Evolutionary conservation across 352 stramenopile species (phyloP).

Genomic region (Globisporangium takayamanum): DNA sequence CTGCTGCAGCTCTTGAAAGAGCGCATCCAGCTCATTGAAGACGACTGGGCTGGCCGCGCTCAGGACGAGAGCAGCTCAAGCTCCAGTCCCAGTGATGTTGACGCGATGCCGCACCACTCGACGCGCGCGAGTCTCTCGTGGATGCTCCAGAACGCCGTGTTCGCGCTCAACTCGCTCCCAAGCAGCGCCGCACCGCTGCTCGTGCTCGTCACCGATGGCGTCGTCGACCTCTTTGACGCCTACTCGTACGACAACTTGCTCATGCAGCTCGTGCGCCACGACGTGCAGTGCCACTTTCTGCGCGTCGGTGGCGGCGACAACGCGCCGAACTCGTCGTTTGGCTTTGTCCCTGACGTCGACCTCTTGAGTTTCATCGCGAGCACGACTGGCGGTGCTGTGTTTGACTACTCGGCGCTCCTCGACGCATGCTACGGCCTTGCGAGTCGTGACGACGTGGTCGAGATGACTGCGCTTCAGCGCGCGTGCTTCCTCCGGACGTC

Average conservation of each 20-base stretch:
- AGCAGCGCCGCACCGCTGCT: slow-evolving; percentile 68
- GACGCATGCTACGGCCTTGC: slow-evolving; percentile 41
- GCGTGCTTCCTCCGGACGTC: slow-evolving; percentile 59
- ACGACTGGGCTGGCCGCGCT: slow-evolving; percentile 59
- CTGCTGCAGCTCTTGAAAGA: slow-evolving; percentile 71
- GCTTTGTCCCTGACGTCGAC: slow-evolving; percentile 79
- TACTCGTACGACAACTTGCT: slow-evolving; percentile 83
- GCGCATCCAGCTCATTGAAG: slow-evolving; percentile 73
- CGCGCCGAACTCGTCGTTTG: slow-evolving; percentile 67
- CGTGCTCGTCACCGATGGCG: slow-evolving; percentile 79
- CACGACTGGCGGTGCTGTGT: slow-evolving; percentile 56
- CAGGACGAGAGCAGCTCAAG: slow-evolving; percentile 16
- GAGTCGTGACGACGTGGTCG: slow-evolving; percentile 23
- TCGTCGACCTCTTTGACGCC: slow-evolving; percentile 70
- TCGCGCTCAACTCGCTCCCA: slow-evolving; percentile 81
- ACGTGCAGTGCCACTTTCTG: slow-evolving; percentile 84
- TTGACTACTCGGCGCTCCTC: slow-evolving; percentile 57
- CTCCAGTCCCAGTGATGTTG: slow-evolving; percentile 9
- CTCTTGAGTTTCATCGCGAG: slow-evolving; percentile 72
- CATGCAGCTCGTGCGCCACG: slow-evolving; percentile 86
- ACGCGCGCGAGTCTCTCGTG: slow-evolving; percentile 56
- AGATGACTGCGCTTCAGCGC: slow-evolving; percentile 62
- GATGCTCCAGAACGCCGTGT: slow-evolving; percentile 81
- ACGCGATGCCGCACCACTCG: slow-evolving; percentile 9
- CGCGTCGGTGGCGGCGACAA: slow-evolving; percentile 49